Percentiles rank a stretch among this genome's conserved stretches.
Evolutionary conservation across 768 basidiomycete genomes (phyloP).

Genomic region (Udeniomyces megalosporus): DNA sequence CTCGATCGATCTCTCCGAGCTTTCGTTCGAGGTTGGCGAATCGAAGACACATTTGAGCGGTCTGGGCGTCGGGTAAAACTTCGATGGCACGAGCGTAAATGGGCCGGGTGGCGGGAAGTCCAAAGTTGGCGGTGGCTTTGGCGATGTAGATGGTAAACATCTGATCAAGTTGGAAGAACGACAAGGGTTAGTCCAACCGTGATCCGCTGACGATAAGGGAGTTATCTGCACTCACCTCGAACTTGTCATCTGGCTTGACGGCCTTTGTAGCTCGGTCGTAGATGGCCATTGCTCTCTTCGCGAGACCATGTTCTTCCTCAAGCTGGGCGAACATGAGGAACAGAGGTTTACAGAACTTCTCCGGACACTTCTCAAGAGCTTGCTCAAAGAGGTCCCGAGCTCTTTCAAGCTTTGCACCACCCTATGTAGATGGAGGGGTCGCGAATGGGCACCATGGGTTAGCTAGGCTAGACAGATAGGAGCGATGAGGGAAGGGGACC

Average conservation of each 20-base stretch:
- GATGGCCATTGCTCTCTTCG: conserved; percentile 88
- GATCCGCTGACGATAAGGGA: background rate
- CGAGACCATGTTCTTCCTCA: conserved; percentile 87
- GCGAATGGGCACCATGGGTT: background rate
- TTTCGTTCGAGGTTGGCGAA: conserved; percentile 94
- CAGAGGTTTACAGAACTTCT: conserved; percentile 83
- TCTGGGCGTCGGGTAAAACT: conserved; percentile 78
- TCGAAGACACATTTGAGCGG: conserved; percentile 92
- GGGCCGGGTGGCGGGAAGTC: conserved; percentile 83
- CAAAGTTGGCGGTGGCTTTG: conserved; percentile 89
- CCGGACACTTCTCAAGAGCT: conserved; percentile 86
- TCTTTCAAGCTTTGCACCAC: conserved; percentile 83
- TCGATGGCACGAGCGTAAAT: conserved; percentile 94
- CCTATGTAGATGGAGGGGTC: conserved; percentile 35
- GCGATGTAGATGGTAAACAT: conserved; percentile 97
- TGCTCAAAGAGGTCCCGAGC: conserved; percentile 97
- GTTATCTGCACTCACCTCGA: conserved; percentile 48
- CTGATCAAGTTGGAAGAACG: conserved; percentile 32
- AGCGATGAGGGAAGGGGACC: background rate
- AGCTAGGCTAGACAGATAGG: too few relatives aligned
- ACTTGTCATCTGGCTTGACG: conserved; percentile 79
- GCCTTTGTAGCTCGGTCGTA: conserved; percentile 81
- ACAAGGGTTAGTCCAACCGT: conserved; percentile 6
- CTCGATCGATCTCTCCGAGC: conserved; percentile 95
- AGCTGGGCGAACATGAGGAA: conserved; percentile 92